Evolutionary conservation across 192 early-diverging fungal genomes (phyloP).

Genomic region (Coemansia sp.): DNA sequence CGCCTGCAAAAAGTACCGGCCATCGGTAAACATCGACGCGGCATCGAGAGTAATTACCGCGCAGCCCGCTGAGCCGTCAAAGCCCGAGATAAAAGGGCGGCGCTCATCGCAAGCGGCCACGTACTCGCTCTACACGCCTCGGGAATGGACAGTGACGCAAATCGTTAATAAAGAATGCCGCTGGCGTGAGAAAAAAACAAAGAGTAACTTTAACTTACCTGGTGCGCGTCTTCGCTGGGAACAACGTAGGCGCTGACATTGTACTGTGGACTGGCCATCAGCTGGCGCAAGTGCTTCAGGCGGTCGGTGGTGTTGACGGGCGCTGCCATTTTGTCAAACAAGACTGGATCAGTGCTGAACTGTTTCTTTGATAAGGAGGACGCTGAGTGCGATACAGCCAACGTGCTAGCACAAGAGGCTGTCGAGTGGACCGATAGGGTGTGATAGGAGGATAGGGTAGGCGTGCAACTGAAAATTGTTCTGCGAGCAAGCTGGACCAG

Average conservation of each 20-base stretch:
- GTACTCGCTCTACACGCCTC: constrained; percentile 82
- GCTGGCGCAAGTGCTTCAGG: constrained; percentile 59
- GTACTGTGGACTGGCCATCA: constrained; percentile 58
- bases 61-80: constrained; percentile 96
- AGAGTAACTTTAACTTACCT: constrained; percentile 54
- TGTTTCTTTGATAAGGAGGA: background rate
- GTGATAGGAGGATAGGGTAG: background rate
- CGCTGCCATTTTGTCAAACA: constrained; percentile 19
- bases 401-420: constrained; percentile 20
- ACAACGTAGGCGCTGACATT: constrained; percentile 71
- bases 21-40: constrained; percentile 95
- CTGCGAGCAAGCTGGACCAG: constrained; percentile 28
- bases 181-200: no score
- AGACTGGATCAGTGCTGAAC: background rate
- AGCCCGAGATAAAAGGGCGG: constrained; percentile 89
- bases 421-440: background rate
- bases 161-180: no score
- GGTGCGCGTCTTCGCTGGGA: constrained; percentile 96
- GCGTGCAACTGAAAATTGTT: constrained; percentile 31
- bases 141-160: background rate
- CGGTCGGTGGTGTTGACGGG: constrained; percentile 56
- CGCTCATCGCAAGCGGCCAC: constrained; percentile 87
- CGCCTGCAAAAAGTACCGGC: constrained; percentile 97
- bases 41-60: constrained; percentile 79
- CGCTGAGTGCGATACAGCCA: background rate